Evolutionary conservation across 2,329 filamentous ascomycete species (phyloP).

Genomic region (Verticillium klebahnii): DNA sequence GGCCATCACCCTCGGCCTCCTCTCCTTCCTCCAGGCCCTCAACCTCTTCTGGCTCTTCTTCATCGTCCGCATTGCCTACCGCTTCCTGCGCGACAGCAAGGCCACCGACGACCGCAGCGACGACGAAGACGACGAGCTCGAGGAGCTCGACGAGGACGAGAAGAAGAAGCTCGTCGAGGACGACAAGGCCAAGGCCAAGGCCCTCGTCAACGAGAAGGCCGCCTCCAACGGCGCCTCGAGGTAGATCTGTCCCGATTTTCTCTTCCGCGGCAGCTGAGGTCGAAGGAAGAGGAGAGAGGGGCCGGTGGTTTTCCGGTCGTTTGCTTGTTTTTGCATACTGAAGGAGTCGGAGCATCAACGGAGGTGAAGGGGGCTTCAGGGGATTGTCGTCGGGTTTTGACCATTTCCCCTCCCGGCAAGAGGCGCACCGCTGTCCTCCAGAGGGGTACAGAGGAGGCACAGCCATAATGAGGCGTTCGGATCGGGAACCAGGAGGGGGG

Average conservation of each 20-base stretch:
- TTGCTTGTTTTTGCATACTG: neutral
- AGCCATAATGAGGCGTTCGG: neutral
- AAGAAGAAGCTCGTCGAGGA: slow-evolving; percentile 13
- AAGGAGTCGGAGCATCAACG: neutral
- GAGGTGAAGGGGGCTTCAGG: neutral
- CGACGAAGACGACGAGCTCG: slow-evolving; percentile 55
- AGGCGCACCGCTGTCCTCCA: neutral
- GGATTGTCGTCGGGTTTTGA: neutral
- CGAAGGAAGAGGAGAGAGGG: neutral
- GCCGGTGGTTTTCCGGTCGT: neutral
- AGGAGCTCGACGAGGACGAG: slow-evolving; percentile 17
- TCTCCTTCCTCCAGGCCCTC: slow-evolving; percentile 65
- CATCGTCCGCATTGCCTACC: slow-evolving; percentile 69
- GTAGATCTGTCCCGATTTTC: neutral
- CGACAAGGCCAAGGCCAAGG: neutral
- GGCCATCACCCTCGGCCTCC: slow-evolving; percentile 60
- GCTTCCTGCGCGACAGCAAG: slow-evolving; percentile 58
- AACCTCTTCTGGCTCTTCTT: slow-evolving; percentile 81
- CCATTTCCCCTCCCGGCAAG: neutral
- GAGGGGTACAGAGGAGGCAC: neutral
- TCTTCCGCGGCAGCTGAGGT: neutral
- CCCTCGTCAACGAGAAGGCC: neutral
- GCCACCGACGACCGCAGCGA: slow-evolving; percentile 71
- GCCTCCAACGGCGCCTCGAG: neutral
- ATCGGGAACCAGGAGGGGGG: neutral